Base-by-base conservation (phyloP, 2,329 filamentous ascomycete species). In the Bisporella sp. region DNA sequence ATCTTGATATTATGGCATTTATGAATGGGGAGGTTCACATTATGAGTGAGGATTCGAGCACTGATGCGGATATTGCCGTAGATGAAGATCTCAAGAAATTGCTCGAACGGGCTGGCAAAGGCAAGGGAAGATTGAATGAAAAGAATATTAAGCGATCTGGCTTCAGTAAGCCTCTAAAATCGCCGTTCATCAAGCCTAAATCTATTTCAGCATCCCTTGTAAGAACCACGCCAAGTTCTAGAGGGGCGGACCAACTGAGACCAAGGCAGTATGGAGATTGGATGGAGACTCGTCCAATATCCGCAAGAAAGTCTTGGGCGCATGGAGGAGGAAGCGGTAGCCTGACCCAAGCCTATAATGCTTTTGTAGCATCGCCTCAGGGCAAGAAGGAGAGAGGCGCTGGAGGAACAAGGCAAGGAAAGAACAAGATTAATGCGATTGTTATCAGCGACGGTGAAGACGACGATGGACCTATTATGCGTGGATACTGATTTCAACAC, bases 361-460 rank as follows among this genome's bases (percentile, higher is more conserved):
- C 21, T 3, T 21, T 21, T 21, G 21, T 21, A 21, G 21, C 21
- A 21, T 21, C 21, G 21, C 21, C 21, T 21, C 21, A 21, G 21
- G 30, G 6, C 5, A 31, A 11, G n/a, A 45, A 30, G 43, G 12
- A 12, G 29, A 31, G 13, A 6, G 7, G 13, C 9, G 6, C 4
- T n/a, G 6, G 43, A 45, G 30, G 12, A 12, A 13, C 28, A 33
- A 31, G 29, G 29, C 6, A 5, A 33, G 9, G 8, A 8, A 31
- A 6, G 5, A 31, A 29, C 21, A 31, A 28, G 30, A 29, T n/a
- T 29, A 28, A 31, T 7, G 29, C 30, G 6, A n/a, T 45, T 31
- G 43, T 45, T 31, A 45, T 45, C 29, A 45, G 43, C n/a, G 43
- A 45, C 12, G 43, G 31, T n/a, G 43, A 45, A 11, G 43, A 45